A percentile compares a stretch with the other conserved stretches of the same genome.
These are phyloP conservation scores for Lactifluus volemus DNA, from an alignment of 768 basidiomycete species.

Conservation along the genomic window DNA sequence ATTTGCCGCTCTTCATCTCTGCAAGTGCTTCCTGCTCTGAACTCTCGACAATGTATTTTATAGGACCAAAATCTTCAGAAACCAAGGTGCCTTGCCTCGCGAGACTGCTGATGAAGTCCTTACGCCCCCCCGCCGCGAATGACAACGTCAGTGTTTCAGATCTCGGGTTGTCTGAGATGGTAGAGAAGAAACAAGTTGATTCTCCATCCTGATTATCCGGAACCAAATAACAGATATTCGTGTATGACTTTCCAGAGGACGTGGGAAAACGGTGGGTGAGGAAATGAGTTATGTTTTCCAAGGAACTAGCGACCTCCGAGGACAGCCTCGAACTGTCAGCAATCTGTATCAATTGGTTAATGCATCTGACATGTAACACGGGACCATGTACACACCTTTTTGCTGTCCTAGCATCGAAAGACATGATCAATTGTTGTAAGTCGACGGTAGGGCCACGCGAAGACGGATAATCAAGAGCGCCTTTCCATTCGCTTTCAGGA, in stretches of 20 bases:
- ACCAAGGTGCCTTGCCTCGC: slow-evolving; percentile 25
- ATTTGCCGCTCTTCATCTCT: slow-evolving; percentile 73
- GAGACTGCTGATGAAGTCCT: slow-evolving; percentile 41
- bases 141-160: slow-evolving; percentile 41
- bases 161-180: slow-evolving; percentile 29
- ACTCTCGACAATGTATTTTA: slow-evolving; percentile 45
- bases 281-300: slow-evolving; percentile 44
- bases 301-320: slow-evolving; percentile 34
- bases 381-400: slow-evolving; percentile 26
- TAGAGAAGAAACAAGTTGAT: slow-evolving; percentile 34
- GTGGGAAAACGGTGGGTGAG: slow-evolving; percentile 35
- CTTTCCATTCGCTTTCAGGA: slow-evolving; percentile 43
- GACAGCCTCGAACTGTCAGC: slow-evolving; percentile 14
- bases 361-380: not conserved
- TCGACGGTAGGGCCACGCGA: slow-evolving; percentile 39
- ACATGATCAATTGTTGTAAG: slow-evolving; percentile 66
- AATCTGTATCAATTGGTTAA: slow-evolving; percentile 3
- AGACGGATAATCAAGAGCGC: slow-evolving; percentile 26
- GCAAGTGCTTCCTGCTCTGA: slow-evolving; percentile 44
- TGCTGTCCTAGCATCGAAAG: slow-evolving; percentile 34
- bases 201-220: slow-evolving; percentile 15
- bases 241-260: slow-evolving; percentile 38
- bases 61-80: slow-evolving; percentile 30
- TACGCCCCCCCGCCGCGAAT: slow-evolving; percentile 40
- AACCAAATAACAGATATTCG: slow-evolving; percentile 42